Evolutionary conservation across 441 rosid species (phyloP), one percentile per base, ranked within the genome.

Genomic region (Arabidopsis lyrata): DNA sequence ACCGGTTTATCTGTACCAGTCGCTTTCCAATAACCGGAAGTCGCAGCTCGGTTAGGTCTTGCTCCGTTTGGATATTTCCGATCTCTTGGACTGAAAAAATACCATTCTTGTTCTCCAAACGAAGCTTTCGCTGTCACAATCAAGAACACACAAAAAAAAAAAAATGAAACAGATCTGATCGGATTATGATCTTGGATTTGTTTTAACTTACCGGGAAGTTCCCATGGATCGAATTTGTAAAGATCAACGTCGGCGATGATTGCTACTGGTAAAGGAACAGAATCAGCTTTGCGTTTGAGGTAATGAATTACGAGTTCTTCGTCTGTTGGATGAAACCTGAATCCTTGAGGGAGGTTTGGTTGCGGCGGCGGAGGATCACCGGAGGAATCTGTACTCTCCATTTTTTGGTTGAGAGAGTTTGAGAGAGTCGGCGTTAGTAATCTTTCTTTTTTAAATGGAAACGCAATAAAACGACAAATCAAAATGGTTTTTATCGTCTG

Each of bases 1-100:
- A 76, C 75, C 70, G 79, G 75, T 70, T 76, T 84, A 81, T 95
- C 99, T 14, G 98, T 97, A 80, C 99, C 99, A 0, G 99, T 95
- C 0, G 99, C 99, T 81, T 95, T 95, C 99, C 99, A 95, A 68
- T 95, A 95, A 6, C 99, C 99, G 0, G 99, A 95, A 45, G 95
- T 91, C 0, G 99, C 94, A 1, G 92, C 99, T 1, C 98, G 79
- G 73, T 95, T 95, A 1, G 99, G 99, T 4, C 99, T 82, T 58
- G 90, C 99, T 2, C 99, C 99, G 74, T 95, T 95, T 55, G 98
- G 69, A 38, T 95, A 95, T 80, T 95, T 95, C 6, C 96, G 68
- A 74, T 95, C 99, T 68, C 99, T 74, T 0, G 99, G 99, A 62
- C 95, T 97, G 72, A 93, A 95, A 78, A 95, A 95, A 81, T 85